Evolutionary conservation across 371 early-diverging fungal species (phyloP).

Genomic region (Umbelopsis sp.): DNA sequence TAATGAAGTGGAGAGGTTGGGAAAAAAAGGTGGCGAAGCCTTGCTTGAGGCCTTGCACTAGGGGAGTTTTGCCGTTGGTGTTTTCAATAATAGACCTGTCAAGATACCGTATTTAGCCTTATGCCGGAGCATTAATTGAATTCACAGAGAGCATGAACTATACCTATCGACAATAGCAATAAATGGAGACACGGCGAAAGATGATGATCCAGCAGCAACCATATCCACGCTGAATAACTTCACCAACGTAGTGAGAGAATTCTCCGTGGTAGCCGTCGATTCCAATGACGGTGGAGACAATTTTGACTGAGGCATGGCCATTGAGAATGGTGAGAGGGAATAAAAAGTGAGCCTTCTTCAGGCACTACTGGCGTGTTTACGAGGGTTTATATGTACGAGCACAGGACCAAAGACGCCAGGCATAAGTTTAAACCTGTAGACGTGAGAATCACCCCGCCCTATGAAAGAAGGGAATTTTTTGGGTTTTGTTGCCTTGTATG

Average conservation of each 20-base stretch:
- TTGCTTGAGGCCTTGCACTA: constrained; percentile 46
- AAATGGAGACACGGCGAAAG: constrained; percentile 58
- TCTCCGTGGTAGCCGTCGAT: constrained; percentile 15
- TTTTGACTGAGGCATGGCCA: constrained; percentile 12
- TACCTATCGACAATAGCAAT: constrained; percentile 70
- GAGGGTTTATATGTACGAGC: constrained; percentile 16
- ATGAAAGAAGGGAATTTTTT: constrained; percentile 1
- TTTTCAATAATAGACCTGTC: constrained; percentile 65
- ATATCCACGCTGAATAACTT: constrained; percentile 49
- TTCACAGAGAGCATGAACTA: neutral
- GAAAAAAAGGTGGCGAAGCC: constrained; percentile 46
- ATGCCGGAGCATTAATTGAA: constrained; percentile 8
- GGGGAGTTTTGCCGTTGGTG: constrained; percentile 54
- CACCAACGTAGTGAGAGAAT: constrained; percentile 19
- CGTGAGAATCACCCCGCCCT: constrained; percentile 13
- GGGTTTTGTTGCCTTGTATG: constrained; percentile 10
- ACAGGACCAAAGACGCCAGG: constrained; percentile 17
- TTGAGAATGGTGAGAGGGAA: neutral
- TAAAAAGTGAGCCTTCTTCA: neutral
- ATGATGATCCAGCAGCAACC: constrained; percentile 46
- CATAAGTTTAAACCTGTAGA: constrained; percentile 14
- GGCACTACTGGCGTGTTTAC: neutral
- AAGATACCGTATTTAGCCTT: neutral
- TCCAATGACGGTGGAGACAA: constrained; percentile 15
- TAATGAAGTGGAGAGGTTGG: constrained; percentile 47